These are phyloP conservation scores for Coemansia sp. DNA, from an alignment of 192 early-diverging fungal species.

Conservation along the genomic window DNA sequence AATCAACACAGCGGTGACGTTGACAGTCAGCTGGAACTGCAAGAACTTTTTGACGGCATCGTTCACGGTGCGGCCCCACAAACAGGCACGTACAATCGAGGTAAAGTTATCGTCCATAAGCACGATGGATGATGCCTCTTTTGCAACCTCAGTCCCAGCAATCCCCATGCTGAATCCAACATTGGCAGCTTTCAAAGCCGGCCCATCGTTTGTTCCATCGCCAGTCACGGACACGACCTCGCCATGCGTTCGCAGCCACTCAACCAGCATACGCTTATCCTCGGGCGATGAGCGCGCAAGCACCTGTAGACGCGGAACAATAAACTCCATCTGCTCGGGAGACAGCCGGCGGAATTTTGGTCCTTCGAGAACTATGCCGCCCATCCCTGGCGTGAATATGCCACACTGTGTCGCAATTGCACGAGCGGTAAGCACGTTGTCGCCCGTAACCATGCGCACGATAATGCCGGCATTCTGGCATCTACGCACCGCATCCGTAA, in stretches of 20 bases:
- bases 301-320: constrained; percentile 93
- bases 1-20: constrained; percentile 83
- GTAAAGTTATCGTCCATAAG: constrained; percentile 99
- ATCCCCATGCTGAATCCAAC: constrained; percentile 99
- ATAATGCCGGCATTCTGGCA: constrained; percentile 91
- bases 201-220: constrained; percentile 99
- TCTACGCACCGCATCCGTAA: constrained; percentile 83
- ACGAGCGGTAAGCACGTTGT: constrained; percentile 90
- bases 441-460: constrained; percentile 99
- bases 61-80: constrained; percentile 97
- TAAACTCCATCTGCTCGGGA: constrained; percentile 81
- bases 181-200: constrained; percentile 90
- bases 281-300: constrained; percentile 91
- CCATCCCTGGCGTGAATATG: constrained; percentile 75
- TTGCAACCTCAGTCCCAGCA: constrained; percentile 98
- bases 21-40: constrained; percentile 99
- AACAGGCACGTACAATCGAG: constrained; percentile 92
- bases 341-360: constrained; percentile 87
- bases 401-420: constrained; percentile 94
- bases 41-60: constrained; percentile 98
- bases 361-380: constrained; percentile 93
- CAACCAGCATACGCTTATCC: constrained; percentile 95
- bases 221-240: constrained; percentile 98
- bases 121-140: constrained; percentile 98
- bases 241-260: constrained; percentile 80